Base-by-base conservation (phyloP, 169 alveolate genomes). In the Babesia ovis region DNA sequence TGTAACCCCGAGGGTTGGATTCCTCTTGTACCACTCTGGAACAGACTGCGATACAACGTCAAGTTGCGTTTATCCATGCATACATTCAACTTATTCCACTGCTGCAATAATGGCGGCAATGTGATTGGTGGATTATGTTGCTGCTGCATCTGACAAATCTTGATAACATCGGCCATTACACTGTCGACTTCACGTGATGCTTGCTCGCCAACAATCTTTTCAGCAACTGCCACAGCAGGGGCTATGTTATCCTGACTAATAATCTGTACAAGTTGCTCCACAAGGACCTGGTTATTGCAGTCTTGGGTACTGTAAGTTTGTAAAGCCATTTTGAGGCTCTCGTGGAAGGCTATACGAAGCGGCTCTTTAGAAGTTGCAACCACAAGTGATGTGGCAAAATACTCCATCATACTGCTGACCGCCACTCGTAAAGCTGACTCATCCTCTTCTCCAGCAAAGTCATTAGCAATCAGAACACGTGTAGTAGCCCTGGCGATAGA, bases 291-390 rank as follows among this genome's bases (percentile, higher is more conserved):
- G 39, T 85, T 93, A 51, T 93, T 90, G 56, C 91, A 86, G 73
- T 94, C 96, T 50, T 90, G 88, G 43, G 94, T 85, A 51, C 94
- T 69, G 51, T 86, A 83, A 31, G 88, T 77, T 84, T 85, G 91
- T 42, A 96, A 77, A 34, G 95, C 82, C 50, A 95, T 93, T 54
- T 96, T 76, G 50, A 98, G 91, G 64, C 94, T 93, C 64, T 92
- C 95, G 56, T 95, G 88, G 20, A 95, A 85, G n/a, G 95, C 91
- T 45, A 91, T 90, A 66, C 94, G 89, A 50, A 97, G 90, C 16
- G 98, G 98, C 61, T 96, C 99, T 85, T 95, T 95, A 62, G 98
- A 94, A 18, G 98, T 96, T 45, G 97, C 98, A 46, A 91, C 89
- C 8, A 99, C 99, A 64, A 98, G 91, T 25, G 97, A 87, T 12